A percentile compares a stretch with the other conserved stretches of the same genome.
Conservation (phyloP, 2,329 filamentous ascomycete species). For the Rhynchosporium agropyri region DNA sequence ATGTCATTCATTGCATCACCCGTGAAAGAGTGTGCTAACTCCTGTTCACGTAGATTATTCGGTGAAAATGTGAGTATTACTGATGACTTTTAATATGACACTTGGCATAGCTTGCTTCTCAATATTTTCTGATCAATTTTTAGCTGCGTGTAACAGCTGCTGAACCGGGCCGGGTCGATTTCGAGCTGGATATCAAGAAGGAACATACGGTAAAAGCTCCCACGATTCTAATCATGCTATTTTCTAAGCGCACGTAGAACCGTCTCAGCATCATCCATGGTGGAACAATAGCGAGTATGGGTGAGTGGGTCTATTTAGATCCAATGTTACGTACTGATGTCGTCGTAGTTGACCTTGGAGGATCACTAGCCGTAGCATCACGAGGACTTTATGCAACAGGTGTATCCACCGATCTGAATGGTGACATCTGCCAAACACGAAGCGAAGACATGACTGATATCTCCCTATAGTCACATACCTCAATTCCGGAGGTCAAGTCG, state of each 20-base stretch:
- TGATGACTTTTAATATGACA: neutral
- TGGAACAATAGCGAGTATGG: conserved; percentile 75
- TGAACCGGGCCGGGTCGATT: conserved; percentile 67
- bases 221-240: too few relatives aligned
- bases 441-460: neutral
- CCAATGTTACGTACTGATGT: neutral
- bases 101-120: neutral
- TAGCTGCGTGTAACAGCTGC: conserved; percentile 71
- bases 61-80: conserved; percentile 40
- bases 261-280: conserved; percentile 76
- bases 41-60: conserved; percentile 35
- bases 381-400: conserved; percentile 64
- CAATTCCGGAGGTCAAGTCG: conserved; percentile 58
- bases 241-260: conserved; percentile 55
- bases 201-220: conserved; percentile 66
- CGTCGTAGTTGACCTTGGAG: conserved; percentile 59
- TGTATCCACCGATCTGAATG: conserved; percentile 66
- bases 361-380: conserved; percentile 66
- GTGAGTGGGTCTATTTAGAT: conserved; percentile 19
- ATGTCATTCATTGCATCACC: neutral
- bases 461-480: conserved; percentile 62
- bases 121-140: conserved; percentile 7
- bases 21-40: conserved; percentile 6
- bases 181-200: conserved; percentile 74
- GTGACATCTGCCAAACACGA: conserved; percentile 43